phyloP scores from a whole-genome alignment of 306 rosid genomes.

The Vachellia pachyceras region DNA sequence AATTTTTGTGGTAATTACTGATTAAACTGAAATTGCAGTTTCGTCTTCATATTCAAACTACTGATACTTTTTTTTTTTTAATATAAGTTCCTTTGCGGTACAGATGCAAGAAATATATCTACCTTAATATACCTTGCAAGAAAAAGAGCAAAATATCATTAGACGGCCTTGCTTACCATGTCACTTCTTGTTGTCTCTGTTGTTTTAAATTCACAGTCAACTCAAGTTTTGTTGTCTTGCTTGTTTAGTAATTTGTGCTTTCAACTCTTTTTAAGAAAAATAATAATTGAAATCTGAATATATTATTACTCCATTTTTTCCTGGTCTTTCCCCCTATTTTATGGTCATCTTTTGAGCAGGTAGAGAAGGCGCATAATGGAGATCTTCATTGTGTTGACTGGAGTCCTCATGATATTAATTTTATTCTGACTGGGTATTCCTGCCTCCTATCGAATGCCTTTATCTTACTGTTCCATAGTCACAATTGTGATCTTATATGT shows the following conservation, averaged over 20 bases:
- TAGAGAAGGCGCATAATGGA: constrained; percentile 85
- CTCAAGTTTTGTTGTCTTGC: constrained; percentile 17
- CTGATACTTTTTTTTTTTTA: background rate
- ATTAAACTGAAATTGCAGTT: background rate
- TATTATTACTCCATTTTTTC: background rate
- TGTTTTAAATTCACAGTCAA: background rate
- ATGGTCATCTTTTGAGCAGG: constrained; percentile 52
- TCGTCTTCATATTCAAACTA: background rate
- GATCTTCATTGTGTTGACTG: constrained; percentile 99
- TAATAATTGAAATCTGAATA: constrained; percentile 8
- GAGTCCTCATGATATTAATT: constrained; percentile 81
- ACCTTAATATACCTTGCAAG: background rate
- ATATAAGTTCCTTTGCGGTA: constrained; percentile 12
- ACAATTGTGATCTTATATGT: constrained; percentile 5
- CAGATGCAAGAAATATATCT: background rate
- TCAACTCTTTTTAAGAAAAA: constrained; percentile 21
- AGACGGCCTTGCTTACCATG: constrained; percentile 2
- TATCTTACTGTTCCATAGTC: background rate
- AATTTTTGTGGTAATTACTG: too few relatives aligned
- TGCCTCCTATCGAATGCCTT: constrained; percentile 3
- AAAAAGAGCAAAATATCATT: background rate
- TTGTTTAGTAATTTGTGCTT: constrained; percentile 9
- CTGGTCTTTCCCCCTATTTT: background rate
- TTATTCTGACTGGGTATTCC: constrained; percentile 79
- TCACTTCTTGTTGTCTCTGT: constrained; percentile 20